Base-by-base conservation (phyloP, 352 stramenopile genomes). In the Aphanomyces euteiches region DNA sequence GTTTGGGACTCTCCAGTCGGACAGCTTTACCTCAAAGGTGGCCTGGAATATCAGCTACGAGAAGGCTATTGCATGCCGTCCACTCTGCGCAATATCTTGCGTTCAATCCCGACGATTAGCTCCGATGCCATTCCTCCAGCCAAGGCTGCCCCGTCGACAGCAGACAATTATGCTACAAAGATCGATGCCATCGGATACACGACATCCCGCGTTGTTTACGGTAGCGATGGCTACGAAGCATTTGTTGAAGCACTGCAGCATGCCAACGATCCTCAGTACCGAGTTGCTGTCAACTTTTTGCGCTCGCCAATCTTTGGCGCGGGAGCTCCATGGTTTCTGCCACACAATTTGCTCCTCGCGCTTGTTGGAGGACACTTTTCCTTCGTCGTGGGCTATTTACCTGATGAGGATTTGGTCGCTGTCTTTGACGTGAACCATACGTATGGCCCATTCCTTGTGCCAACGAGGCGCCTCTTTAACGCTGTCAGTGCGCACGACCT, bases 341-440 rank as follows among this genome's bases (percentile, higher is more conserved):
- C 64, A 5, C 40, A 61, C 39, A 70, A 70, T n/a, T 61, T 70
- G 4, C 36, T 70, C 48, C 38, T 70, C 1, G 64, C 36, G 13
- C 8, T 70, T 17, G 53, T 41, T 8, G 64, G 64, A 17, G 64
- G 64, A 5, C 64, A 70, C 39, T 70, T 70, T 36, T 70, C 64
- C 40, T 28, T 43, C 40, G 40, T 70, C 19, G 43, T 70, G 13
- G 64, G 64, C 47, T 70, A 43, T 36, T 21, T 70, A 7, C 47
- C 59, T 50, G 64, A 70, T 28, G 64, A 70, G 4, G 47, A 70
- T 47, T 34, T 70, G 6, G 64, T 70, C 3, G 47, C 47, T 19
- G 47, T 70, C 12, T 70, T 70, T 34, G 64, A 70, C 54, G 64
- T 70, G 7, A 70, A 70, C 39, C 64, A 70, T 36, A 63, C 64